These are phyloP conservation scores for Ascochyta rabiei DNA, from an alignment of 2,329 filamentous ascomycete genomes.

Conservation along the genomic window DNA sequence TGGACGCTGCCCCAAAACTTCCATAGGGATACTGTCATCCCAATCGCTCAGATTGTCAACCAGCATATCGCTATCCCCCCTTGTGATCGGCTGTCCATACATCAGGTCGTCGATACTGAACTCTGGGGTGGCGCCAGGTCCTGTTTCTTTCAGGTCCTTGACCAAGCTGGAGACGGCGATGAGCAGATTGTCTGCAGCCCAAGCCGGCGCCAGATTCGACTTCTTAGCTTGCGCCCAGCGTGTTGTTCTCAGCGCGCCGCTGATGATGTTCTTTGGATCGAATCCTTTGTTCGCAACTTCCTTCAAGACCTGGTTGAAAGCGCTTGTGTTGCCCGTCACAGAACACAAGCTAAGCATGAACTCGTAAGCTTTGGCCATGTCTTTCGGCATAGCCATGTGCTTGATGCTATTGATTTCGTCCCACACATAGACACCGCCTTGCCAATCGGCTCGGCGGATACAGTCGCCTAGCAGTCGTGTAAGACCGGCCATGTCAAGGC, in stretches of 20 bases:
- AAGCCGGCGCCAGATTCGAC: conserved; percentile 30
- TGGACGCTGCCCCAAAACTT: conserved; percentile 1
- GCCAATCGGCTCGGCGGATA: conserved; percentile 46
- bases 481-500: conserved; percentile 49
- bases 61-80: conserved; percentile 1
- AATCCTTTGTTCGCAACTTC: conserved; percentile 34
- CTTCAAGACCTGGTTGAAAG: conserved; percentile 40
- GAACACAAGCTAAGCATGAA: conserved; percentile 44
- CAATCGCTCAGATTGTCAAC: conserved; percentile 12
- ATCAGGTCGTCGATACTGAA: conserved; percentile 13
- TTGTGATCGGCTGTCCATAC: conserved; percentile 5
- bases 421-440: conserved; percentile 49
- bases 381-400: conserved; percentile 20
- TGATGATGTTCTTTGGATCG: conserved; percentile 35
- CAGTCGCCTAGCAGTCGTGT: conserved; percentile 51
- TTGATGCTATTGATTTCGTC: conserved; percentile 48
- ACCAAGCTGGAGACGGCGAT: conserved; percentile 39
- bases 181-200: conserved; percentile 42
- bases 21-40: conserved; percentile 3
- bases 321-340: conserved; percentile 37
- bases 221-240: conserved; percentile 22
- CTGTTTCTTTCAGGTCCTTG: conserved; percentile 16
- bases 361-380: conserved; percentile 39
- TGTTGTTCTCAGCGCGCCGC: conserved; percentile 22
- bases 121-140: not conserved